These are phyloP conservation scores for Mucor indicus DNA, from an alignment of 371 early-diverging fungal genomes.

Conservation along the genomic window DNA sequence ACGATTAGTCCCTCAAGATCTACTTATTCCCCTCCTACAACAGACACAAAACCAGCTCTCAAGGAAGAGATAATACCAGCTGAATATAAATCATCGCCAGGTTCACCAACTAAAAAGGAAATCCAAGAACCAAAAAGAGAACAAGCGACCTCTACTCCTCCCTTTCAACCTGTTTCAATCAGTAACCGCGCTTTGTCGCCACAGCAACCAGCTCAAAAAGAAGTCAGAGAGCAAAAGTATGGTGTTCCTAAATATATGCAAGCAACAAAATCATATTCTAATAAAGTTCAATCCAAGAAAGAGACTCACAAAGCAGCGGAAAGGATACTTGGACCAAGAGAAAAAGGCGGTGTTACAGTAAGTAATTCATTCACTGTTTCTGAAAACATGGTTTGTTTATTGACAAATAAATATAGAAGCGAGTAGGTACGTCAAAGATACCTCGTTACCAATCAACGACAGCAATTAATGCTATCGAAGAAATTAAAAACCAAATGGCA, in stretches of 20 bases:
- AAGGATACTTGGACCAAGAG: background rate
- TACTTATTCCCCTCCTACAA: background rate
- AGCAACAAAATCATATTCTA: constrained; percentile 8
- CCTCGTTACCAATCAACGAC: constrained; percentile 17
- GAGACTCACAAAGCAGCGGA: background rate
- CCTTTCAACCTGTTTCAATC: too few species aligned
- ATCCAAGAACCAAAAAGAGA: background rate
- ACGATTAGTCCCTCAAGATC: background rate
- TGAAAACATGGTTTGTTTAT: background rate
- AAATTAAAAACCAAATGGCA: constrained; percentile 14
- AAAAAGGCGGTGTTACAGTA: constrained; percentile 11
- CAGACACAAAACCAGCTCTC: background rate
- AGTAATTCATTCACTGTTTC: background rate
- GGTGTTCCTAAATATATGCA: constrained; percentile 22
- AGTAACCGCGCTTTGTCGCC: too few species aligned
- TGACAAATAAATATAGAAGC: constrained; percentile 9
- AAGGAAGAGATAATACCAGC: background rate
- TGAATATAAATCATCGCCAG: too few species aligned
- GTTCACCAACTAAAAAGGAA: too few species aligned
- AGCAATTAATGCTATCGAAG: constrained; percentile 14
- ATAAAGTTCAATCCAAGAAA: background rate
- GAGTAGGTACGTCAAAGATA: constrained; percentile 12
- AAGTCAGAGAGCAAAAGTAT: background rate
- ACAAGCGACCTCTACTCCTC: background rate
- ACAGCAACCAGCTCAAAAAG: background rate